Percentiles rank a stretch among this genome's conserved stretches.
phyloP scores from a whole-genome alignment of 2,329 filamentous ascomycete species.

The Venturia carpophila region DNA sequence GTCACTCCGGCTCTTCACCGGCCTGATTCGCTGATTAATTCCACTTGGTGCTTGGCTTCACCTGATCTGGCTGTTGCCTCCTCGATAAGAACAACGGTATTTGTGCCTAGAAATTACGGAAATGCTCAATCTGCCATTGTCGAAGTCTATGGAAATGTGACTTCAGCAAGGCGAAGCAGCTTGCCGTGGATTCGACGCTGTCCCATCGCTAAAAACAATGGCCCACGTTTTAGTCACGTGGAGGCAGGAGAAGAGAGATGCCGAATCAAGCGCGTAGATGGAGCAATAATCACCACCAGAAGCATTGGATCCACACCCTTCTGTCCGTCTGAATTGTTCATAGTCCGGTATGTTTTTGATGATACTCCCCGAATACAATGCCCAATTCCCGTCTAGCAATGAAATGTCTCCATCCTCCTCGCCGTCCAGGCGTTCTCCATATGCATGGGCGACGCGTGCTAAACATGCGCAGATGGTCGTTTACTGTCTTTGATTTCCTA shows the following conservation, averaged over 20 bases:
- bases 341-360: slow-evolving; percentile 15
- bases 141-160: neutral
- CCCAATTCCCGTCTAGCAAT: slow-evolving; percentile 9
- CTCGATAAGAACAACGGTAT: neutral
- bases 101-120: neutral
- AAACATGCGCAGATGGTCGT: slow-evolving; percentile 9
- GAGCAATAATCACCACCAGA: slow-evolving; percentile 14
- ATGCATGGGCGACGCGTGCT: slow-evolving; percentile 6
- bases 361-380: slow-evolving; percentile 8
- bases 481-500: neutral
- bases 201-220: neutral
- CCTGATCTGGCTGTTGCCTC: neutral
- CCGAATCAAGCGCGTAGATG: slow-evolving; percentile 7
- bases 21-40: slow-evolving; percentile 8
- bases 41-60: slow-evolving; percentile 5
- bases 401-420: neutral
- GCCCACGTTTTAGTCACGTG: neutral
- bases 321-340: slow-evolving; percentile 9
- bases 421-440: neutral
- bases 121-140: neutral
- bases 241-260: neutral
- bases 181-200: neutral
- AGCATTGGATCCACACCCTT: slow-evolving; percentile 12
- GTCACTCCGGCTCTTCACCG: slow-evolving; percentile 1
- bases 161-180: neutral